phyloP scores from a whole-genome alignment of 495 filamentous ascomycete species.

The Neurospora tetrasperma region DNA sequence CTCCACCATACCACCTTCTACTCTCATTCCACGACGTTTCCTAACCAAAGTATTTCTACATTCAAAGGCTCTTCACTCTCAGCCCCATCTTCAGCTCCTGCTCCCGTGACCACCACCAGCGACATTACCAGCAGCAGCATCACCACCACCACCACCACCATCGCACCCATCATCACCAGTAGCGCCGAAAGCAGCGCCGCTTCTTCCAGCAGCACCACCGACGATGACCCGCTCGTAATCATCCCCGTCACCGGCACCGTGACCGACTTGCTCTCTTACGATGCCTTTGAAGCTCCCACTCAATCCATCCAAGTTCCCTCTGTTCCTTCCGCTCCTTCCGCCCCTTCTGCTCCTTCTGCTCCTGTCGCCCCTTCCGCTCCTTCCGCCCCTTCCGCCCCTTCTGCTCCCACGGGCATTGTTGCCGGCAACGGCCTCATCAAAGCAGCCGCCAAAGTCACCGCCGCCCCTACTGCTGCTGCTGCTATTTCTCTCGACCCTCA shows the following conservation, averaged over 20 bases:
- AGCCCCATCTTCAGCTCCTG: neutral
- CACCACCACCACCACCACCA: too few relatives aligned
- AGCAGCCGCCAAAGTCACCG: neutral
- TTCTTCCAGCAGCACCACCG: neutral
- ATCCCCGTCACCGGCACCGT: neutral
- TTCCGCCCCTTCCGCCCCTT: too few relatives aligned
- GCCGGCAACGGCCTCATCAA: too few relatives aligned
- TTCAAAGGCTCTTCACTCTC: neutral
- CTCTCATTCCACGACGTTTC: neutral
- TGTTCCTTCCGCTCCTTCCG: too few relatives aligned
- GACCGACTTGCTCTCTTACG: neutral
- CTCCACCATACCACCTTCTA: neutral
- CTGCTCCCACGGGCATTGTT: too few relatives aligned
- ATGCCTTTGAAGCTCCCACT: too few relatives aligned
- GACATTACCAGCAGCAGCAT: neutral
- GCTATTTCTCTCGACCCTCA: too few relatives aligned
- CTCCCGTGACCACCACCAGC: neutral
- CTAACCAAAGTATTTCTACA: neutral
- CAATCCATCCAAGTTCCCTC: neutral
- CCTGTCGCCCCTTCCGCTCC: too few relatives aligned
- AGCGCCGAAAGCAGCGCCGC: neutral
- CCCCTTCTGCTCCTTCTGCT: too few relatives aligned
- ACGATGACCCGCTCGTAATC: neutral
- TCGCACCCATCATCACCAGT: neutral
- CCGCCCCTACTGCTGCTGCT: neutral